Conservation (phyloP, 2,329 filamentous ascomycete genomes). For the Pseudogymnoascus sp. region DNA sequence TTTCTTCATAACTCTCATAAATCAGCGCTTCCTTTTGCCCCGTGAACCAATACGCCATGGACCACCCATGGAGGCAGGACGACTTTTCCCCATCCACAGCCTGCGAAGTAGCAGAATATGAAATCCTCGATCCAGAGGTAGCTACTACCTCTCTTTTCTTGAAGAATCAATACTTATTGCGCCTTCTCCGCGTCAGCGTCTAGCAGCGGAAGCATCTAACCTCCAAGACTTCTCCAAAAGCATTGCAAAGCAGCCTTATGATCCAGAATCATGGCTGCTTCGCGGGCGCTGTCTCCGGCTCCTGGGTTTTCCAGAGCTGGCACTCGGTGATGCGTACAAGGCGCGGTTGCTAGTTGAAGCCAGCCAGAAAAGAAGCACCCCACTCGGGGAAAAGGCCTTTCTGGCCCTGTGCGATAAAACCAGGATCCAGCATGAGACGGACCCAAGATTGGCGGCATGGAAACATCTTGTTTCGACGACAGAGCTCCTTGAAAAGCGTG, state of each 20-base stretch:
- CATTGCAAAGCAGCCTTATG: conserved; percentile 20
- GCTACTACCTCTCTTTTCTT: conserved; percentile 8
- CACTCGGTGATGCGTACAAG: conserved; percentile 27
- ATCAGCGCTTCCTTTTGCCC: not conserved
- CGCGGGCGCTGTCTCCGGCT: conserved; percentile 21
- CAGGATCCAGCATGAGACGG: conserved; percentile 19
- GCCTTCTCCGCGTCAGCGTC: conserved; percentile 16
- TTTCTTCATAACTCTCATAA: conserved; percentile 3
- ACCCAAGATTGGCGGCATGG: conserved; percentile 20
- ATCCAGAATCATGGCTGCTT: conserved; percentile 23
- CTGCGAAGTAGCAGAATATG: conserved; percentile 19
- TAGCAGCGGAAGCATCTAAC: conserved; percentile 17
- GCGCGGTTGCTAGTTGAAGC: conserved; percentile 26
- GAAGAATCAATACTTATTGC: conserved; percentile 8
- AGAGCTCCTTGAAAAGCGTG: conserved; percentile 16
- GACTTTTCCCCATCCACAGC: conserved; percentile 20
- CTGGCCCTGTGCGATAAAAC: conserved; percentile 23
- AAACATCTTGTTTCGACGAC: conserved; percentile 19
- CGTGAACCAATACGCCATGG: conserved; percentile 13
- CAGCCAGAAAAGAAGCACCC: conserved; percentile 15
- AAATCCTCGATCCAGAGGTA: conserved; percentile 19
- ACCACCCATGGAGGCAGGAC: conserved; percentile 18
- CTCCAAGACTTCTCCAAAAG: conserved; percentile 18
- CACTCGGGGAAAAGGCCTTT: conserved; percentile 22
- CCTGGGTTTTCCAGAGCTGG: conserved; percentile 27